Evolutionary conservation across 306 rosid genomes (phyloP).

Genomic region (Acacia crassicarpa): DNA sequence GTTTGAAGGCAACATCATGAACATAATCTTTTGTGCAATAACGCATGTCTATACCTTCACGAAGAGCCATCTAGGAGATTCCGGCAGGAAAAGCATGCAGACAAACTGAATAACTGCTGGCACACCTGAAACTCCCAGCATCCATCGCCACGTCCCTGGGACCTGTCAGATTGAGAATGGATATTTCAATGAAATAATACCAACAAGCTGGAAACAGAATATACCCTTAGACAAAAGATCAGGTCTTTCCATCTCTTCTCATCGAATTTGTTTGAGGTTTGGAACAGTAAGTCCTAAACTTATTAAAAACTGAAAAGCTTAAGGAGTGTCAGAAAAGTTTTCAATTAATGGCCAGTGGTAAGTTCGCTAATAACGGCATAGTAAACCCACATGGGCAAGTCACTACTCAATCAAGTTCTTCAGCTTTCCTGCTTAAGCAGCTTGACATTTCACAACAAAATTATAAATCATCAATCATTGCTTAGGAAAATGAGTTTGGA

Average conservation of each 20-base stretch:
- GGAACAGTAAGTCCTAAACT: not conserved
- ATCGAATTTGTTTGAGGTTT: not conserved
- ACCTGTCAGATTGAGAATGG: slow-evolving; percentile 49
- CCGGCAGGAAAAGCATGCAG: slow-evolving; percentile 83
- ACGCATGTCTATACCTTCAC: slow-evolving; percentile 45
- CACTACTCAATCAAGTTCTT: not conserved
- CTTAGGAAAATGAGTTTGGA: not conserved
- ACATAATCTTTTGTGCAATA: not conserved
- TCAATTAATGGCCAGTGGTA: not conserved
- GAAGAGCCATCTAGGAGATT: slow-evolving; percentile 96
- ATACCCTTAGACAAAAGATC: not conserved
- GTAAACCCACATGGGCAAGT: not conserved
- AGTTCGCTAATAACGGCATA: not conserved
- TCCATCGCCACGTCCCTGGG: slow-evolving; percentile 98
- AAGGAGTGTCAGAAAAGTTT: not conserved
- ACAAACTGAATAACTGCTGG: slow-evolving; percentile 78
- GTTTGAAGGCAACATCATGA: not conserved
- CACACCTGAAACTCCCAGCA: slow-evolving; percentile 84
- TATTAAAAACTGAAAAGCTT: not conserved
- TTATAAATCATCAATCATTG: not conserved
- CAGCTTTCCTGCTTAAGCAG: not conserved
- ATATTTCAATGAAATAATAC: slow-evolving; percentile 22
- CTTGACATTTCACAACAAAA: not conserved
- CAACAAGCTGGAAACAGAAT: not conserved
- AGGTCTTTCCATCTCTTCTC: not conserved